Evolutionary conservation across 2,329 filamentous ascomycete species (phyloP).

Genomic region (Exophiala sp.): DNA sequence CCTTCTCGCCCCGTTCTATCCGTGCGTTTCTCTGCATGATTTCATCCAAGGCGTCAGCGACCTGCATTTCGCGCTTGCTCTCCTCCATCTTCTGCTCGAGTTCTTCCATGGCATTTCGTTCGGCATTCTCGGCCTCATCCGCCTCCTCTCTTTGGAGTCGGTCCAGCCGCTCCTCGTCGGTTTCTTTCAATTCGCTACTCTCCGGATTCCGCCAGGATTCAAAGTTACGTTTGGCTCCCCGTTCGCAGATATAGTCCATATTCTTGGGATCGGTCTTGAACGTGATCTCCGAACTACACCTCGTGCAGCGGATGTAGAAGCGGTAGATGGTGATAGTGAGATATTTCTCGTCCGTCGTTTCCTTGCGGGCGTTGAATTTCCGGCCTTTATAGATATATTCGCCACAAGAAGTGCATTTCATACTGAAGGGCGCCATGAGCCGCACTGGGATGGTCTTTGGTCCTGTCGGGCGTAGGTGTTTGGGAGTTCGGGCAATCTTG

Average conservation of each 20-base stretch:
- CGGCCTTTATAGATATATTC: constrained; percentile 89
- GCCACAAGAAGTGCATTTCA: constrained; percentile 64
- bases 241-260: constrained; percentile 78
- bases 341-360: constrained; percentile 86
- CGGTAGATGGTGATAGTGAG: constrained; percentile 79
- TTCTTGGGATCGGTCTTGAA: constrained; percentile 94
- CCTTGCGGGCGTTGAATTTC: constrained; percentile 93
- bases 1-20: constrained; percentile 68
- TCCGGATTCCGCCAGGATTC: constrained; percentile 77
- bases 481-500: constrained; percentile 61
- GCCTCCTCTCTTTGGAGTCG: constrained; percentile 70
- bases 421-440: constrained; percentile 81
- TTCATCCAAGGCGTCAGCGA: constrained; percentile 91
- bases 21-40: constrained; percentile 87
- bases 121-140: constrained; percentile 58
- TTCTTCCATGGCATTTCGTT: constrained; percentile 89
- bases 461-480: constrained; percentile 55
- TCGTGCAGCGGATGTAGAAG: constrained; percentile 86
- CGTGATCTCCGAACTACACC: constrained; percentile 79
- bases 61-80: constrained; percentile 90
- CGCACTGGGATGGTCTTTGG: constrained; percentile 80
- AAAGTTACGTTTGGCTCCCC: constrained; percentile 84
- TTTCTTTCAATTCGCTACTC: constrained; percentile 58
- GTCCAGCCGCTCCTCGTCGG: constrained; percentile 79
- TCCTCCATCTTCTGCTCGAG: constrained; percentile 90